These are phyloP conservation scores for Paramyrothecium sp. DNA, from an alignment of 2,329 filamentous ascomycete species.

Conservation along the genomic window DNA sequence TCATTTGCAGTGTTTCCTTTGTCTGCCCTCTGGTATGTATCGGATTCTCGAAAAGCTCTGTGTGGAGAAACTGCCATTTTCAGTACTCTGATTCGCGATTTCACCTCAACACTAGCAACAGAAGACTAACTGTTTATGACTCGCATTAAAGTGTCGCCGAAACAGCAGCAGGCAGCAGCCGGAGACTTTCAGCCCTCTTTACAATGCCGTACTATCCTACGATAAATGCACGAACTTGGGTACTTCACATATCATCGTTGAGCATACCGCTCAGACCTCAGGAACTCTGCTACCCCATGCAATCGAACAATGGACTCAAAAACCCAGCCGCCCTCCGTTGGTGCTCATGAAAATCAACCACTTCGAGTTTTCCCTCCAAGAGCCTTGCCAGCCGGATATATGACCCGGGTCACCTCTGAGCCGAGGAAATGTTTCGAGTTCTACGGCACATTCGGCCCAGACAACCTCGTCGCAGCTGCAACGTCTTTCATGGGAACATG, in stretches of 20 bases:
- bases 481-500: conserved; percentile 1
- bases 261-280: background rate
- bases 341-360: background rate
- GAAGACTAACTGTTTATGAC: too few species aligned
- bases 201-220: background rate
- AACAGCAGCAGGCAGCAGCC: background rate
- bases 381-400: background rate
- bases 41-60: too few species aligned
- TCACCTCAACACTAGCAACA: too few species aligned
- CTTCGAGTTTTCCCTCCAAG: conserved; percentile 3
- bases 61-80: too few species aligned
- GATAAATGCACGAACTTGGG: background rate
- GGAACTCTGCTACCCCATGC: background rate
- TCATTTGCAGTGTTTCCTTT: too few species aligned
- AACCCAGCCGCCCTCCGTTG: background rate
- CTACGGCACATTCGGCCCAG: conserved; percentile 1
- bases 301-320: background rate
- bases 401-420: background rate
- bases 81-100: too few species aligned
- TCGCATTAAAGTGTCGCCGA: background rate
- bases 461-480: background rate
- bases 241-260: background rate
- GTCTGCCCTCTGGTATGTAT: too few species aligned
- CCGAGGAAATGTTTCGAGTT: background rate
- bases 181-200: background rate